A percentile compares a stretch with the other conserved stretches of the same genome.
These are phyloP conservation scores for Trametes cinnabarina DNA, from an alignment of 768 basidiomycete genomes.

Conservation along the genomic window DNA sequence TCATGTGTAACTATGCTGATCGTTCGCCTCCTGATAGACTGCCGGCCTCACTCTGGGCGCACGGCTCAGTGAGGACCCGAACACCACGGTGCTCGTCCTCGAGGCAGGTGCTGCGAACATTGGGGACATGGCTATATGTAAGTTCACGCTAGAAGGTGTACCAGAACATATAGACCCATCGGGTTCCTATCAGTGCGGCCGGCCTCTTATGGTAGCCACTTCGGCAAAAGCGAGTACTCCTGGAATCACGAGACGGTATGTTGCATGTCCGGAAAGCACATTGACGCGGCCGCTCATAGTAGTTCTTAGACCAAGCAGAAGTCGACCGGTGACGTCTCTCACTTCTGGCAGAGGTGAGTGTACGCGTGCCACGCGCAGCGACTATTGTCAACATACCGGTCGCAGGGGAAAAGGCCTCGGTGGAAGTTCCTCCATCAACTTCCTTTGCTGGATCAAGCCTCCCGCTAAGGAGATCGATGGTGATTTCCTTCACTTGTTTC, in stretches of 20 bases:
- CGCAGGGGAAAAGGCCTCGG: constrained; percentile 28
- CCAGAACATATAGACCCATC: neutral
- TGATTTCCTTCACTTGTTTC: neutral
- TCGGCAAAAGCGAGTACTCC: constrained; percentile 19
- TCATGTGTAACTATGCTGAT: neutral
- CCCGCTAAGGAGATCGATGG: constrained; percentile 26
- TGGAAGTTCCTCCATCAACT: constrained; percentile 28
- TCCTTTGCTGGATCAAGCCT: constrained; percentile 25
- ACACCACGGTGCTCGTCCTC: constrained; percentile 37
- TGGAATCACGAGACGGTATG: constrained; percentile 24
- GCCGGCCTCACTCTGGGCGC: constrained; percentile 42
- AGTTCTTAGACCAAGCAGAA: constrained; percentile 15
- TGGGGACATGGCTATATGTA: constrained; percentile 15
- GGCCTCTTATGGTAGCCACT: constrained; percentile 16
- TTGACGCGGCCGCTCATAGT: neutral
- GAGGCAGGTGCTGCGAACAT: constrained; percentile 31
- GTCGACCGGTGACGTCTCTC: neutral
- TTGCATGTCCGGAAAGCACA: neutral
- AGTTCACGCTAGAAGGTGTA: neutral
- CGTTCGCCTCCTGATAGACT: constrained; percentile 7
- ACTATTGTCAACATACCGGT: neutral
- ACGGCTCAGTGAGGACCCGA: constrained; percentile 37
- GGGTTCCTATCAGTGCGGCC: constrained; percentile 16
- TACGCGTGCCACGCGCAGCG: neutral
- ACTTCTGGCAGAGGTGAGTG: constrained; percentile 15